phyloP scores from a whole-genome alignment of 257 asterid genomes.

The Gentiana macrophylla region DNA sequence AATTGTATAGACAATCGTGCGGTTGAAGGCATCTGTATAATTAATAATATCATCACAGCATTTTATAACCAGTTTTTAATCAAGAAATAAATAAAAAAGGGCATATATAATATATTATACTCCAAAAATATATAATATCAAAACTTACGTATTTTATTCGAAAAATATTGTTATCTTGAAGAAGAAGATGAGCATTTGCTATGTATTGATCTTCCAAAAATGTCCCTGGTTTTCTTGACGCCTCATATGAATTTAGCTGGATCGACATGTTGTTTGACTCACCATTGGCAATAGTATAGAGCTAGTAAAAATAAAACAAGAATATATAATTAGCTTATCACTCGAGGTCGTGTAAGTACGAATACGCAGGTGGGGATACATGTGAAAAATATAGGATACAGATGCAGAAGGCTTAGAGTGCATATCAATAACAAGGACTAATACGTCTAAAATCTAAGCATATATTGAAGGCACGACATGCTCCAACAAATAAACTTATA shows the following conservation, averaged over 20 bases:
- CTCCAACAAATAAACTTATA: too few relatives aligned
- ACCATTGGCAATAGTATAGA: conserved; percentile 54
- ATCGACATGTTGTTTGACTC: conserved; percentile 65
- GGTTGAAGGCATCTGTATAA: conserved; percentile 48
- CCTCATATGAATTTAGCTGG: conserved; percentile 69
- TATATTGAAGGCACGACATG: too few relatives aligned
- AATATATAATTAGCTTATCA: too few relatives aligned
- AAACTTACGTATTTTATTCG: conserved; percentile 71
- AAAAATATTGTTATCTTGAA: conserved; percentile 65
- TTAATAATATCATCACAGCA: background rate
- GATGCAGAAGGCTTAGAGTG: too few relatives aligned
- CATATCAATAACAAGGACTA: too few relatives aligned
- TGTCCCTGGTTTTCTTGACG: conserved; percentile 43
- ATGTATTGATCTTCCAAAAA: conserved; percentile 55
- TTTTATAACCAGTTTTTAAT: background rate
- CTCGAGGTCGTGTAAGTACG: too few relatives aligned
- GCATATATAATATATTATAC: too few relatives aligned
- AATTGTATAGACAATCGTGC: conserved; percentile 63
- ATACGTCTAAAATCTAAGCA: too few relatives aligned
- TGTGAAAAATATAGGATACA: too few relatives aligned
- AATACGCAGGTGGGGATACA: too few relatives aligned
- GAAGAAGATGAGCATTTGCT: conserved; percentile 59
- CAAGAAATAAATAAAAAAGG: background rate
- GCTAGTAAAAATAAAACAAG: conserved; percentile 20
- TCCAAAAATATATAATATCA: background rate